phyloP scores from a whole-genome alignment of 371 early-diverging fungal species.

The Phascolomyces articulosus region DNA sequence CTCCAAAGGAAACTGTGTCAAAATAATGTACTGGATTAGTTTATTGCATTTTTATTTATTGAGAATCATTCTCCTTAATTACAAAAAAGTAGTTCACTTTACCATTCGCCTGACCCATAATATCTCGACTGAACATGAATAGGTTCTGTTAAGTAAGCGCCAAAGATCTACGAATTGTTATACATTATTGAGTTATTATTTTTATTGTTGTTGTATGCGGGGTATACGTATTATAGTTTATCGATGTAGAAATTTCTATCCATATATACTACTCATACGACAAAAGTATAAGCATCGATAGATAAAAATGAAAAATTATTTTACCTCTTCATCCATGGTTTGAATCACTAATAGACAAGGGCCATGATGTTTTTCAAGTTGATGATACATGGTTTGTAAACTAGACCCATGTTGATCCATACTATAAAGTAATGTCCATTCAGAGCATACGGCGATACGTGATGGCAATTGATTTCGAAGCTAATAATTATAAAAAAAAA shows the following conservation, averaged over 20 bases:
- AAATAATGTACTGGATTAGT: too few species aligned
- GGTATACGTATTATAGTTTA: too few species aligned
- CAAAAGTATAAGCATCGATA: too few species aligned
- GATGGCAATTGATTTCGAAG: conserved; percentile 26
- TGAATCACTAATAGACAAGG: conserved; percentile 39
- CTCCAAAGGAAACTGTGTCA: conserved; percentile 36
- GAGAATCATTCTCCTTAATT: too few species aligned
- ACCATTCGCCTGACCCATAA: conserved; percentile 55
- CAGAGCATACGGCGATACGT: conserved; percentile 27
- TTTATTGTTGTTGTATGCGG: too few species aligned
- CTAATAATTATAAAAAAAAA: conserved; percentile 15
- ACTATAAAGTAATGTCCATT: conserved; percentile 40
- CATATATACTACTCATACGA: too few species aligned
- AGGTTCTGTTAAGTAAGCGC: conserved; percentile 42
- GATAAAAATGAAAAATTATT: too few species aligned
- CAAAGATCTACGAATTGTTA: conserved; percentile 25
- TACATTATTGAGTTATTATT: background rate
- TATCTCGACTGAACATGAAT: conserved; percentile 25
- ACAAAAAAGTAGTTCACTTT: background rate
- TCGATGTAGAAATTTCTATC: background rate
- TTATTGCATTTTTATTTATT: too few species aligned
- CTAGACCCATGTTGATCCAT: conserved; percentile 46
- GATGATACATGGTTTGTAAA: conserved; percentile 31
- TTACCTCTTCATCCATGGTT: conserved; percentile 56
- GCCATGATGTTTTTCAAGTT: conserved; percentile 12